These are phyloP conservation scores for Suzukiozyma palmioleophila DNA, from an alignment of 1,139 yeast species.

Conservation along the genomic window DNA sequence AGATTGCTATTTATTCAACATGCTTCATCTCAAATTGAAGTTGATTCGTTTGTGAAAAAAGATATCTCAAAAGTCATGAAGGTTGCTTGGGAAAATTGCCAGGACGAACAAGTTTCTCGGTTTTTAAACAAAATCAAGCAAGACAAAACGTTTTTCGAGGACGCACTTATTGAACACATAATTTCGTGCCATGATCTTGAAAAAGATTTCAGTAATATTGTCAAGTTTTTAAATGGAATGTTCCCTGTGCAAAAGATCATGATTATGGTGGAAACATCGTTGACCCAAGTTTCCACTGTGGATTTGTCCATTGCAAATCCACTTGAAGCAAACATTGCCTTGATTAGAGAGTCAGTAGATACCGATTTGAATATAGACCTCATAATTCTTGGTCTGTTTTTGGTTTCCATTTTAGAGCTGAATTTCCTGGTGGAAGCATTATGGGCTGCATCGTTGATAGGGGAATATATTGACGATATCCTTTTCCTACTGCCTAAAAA, in stretches of 20 bases:
- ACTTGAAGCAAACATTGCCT: constrained; percentile 34
- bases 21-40: constrained; percentile 6
- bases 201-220: constrained; percentile 14
- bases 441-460: constrained; percentile 12
- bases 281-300: constrained; percentile 10
- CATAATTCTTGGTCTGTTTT: constrained; percentile 11
- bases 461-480: constrained; percentile 28
- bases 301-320: constrained; percentile 44
- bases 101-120: constrained; percentile 3
- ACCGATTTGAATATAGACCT: constrained; percentile 7
- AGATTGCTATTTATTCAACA: constrained; percentile 9
- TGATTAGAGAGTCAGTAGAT: constrained; percentile 18
- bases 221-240: constrained; percentile 12
- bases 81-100: constrained; percentile 9
- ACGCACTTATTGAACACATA: constrained; percentile 16
- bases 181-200: constrained; percentile 5
- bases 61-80: constrained; percentile 1
- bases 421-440: constrained; percentile 5
- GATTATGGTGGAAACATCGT: constrained; percentile 9
- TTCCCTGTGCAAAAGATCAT: constrained; percentile 12
- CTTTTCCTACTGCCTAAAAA: constrained; percentile 14
- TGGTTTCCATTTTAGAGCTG: constrained; percentile 8
- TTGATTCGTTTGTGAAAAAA: constrained; percentile 5
- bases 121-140: constrained; percentile 6
- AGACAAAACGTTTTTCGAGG: constrained; percentile 6